These are phyloP conservation scores for Symbiodinium natans DNA, from an alignment of 73 alveolate species.

Conservation along the genomic window DNA sequence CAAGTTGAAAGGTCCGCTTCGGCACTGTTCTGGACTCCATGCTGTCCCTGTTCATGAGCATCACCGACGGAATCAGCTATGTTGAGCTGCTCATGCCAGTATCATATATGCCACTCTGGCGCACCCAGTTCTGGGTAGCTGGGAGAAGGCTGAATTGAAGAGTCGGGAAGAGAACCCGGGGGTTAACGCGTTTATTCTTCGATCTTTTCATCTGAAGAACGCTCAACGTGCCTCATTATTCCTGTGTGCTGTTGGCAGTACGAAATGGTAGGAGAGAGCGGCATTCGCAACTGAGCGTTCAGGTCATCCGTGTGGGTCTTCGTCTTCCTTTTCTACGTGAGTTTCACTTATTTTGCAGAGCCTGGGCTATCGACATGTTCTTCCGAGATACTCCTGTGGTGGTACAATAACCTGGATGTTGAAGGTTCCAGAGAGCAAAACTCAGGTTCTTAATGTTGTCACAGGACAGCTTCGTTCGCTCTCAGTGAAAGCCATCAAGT, in stretches of 20 bases:
- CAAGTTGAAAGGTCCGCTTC: not conserved
- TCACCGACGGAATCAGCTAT: not conserved
- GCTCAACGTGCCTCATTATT: too few relatives aligned
- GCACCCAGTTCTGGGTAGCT: too few relatives aligned
- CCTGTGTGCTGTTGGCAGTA: too few relatives aligned
- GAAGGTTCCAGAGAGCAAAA: not conserved
- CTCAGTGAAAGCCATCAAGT: not conserved
- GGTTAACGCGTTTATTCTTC: too few relatives aligned
- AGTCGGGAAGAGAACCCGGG: too few relatives aligned
- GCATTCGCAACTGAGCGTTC: too few relatives aligned
- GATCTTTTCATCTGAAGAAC: too few relatives aligned
- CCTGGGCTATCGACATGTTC: not conserved
- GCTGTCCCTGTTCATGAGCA: not conserved
- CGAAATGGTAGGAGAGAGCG: too few relatives aligned
- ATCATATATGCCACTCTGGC: not conserved
- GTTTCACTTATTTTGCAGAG: slow-evolving; percentile 53
- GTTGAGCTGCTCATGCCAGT: not conserved
- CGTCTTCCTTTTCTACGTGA: slow-evolving; percentile 51
- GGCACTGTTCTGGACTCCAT: not conserved
- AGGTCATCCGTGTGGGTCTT: slow-evolving; percentile 1
- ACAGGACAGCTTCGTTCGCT: not conserved
- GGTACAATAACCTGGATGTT: not conserved
- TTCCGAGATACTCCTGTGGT: not conserved
- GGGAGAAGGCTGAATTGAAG: too few relatives aligned
- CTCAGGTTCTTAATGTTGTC: not conserved